Evolutionary conservation across 768 basidiomycete genomes (phyloP).

Genomic region (Tulasnella calospora): DNA sequence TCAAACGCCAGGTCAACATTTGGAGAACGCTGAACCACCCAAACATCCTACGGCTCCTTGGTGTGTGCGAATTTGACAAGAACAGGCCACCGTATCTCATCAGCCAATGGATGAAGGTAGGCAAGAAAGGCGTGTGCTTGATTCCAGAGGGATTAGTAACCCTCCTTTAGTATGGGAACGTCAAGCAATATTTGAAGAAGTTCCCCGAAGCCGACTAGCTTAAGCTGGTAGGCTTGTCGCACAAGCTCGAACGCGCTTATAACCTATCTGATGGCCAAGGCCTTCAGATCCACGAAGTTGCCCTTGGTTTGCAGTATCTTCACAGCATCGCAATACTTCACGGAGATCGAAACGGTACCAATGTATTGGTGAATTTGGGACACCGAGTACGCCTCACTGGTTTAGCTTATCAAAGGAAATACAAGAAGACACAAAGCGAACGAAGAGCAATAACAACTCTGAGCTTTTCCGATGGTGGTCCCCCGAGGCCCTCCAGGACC

Average conservation of each 20-base stretch:
- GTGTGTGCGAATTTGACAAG: not conserved
- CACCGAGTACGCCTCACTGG: not conserved
- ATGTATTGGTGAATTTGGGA: not conserved
- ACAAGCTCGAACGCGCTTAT: not conserved
- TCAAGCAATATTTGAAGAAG: not conserved
- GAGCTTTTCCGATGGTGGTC: not conserved
- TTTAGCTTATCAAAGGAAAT: not conserved
- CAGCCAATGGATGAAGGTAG: not conserved
- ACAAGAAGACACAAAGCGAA: not conserved
- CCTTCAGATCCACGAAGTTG: not conserved
- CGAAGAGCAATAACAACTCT: not conserved
- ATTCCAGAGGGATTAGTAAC: not conserved
- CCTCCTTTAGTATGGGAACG: not conserved
- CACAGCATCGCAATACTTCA: not conserved
- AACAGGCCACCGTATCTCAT: not conserved
- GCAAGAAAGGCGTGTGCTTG: not conserved
- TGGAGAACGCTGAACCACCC: not conserved
- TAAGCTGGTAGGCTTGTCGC: not conserved
- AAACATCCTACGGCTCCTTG: not conserved
- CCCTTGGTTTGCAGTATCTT: not conserved
- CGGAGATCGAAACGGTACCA: not conserved
- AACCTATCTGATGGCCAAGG: not conserved
- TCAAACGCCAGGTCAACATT: not conserved
- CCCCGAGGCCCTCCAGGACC: not conserved
- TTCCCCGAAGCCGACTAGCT: not conserved